Percentiles rank a stretch among this genome's conserved stretches.
Conservation (phyloP, 2,329 filamentous ascomycete genomes). For the Daldinia sp. region DNA sequence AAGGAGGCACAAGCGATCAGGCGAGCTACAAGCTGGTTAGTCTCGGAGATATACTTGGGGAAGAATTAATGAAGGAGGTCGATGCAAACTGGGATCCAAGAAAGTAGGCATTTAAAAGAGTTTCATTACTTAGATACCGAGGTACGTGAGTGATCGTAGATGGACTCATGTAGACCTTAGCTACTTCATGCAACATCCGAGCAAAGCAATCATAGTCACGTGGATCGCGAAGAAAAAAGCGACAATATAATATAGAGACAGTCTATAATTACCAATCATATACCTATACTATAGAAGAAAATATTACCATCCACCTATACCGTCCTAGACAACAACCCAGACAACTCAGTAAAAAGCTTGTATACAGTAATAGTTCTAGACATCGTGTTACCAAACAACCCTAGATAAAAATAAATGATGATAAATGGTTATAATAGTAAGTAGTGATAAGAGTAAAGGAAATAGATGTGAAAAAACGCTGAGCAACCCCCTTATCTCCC, state of each 20-base stretch:
- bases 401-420: neutral
- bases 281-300: constrained; percentile 36
- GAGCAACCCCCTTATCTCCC: neutral
- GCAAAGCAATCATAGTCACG: neutral
- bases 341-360: constrained; percentile 27
- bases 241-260: constrained; percentile 8
- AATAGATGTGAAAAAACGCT: constrained; percentile 10
- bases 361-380: constrained; percentile 39
- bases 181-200: neutral
- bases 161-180: too few species aligned
- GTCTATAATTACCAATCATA: constrained; percentile 37
- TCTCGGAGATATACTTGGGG: constrained; percentile 56
- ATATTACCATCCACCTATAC: constrained; percentile 30
- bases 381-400: constrained; percentile 23
- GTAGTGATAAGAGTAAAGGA: neutral
- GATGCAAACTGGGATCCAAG: constrained; percentile 58
- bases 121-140: neutral
- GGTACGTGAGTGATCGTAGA: too few species aligned
- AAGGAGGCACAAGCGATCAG: constrained; percentile 59
- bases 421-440: neutral
- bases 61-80: constrained; percentile 53
- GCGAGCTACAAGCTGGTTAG: constrained; percentile 65
- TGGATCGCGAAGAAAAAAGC: neutral
- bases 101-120: constrained; percentile 13
- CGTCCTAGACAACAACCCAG: constrained; percentile 15